These are phyloP conservation scores for Paramyrothecium sp. DNA, from an alignment of 2,329 filamentous ascomycete species.

Conservation along the genomic window DNA sequence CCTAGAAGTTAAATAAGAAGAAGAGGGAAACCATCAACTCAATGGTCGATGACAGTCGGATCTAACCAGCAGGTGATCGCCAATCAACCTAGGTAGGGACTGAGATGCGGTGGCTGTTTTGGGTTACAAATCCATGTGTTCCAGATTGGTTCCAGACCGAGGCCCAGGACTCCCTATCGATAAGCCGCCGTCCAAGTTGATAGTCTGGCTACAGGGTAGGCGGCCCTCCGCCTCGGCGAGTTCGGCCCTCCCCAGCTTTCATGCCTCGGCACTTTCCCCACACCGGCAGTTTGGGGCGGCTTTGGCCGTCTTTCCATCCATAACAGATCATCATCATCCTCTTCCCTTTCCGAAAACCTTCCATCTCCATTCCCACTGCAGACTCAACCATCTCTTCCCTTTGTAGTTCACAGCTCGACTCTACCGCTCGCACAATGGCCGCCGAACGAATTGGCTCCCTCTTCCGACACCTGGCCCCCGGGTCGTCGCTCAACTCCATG, in stretches of 20 bases:
- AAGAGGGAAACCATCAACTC: too few species aligned
- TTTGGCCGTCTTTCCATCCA: background rate
- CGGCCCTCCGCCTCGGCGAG: background rate
- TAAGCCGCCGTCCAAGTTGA: too few species aligned
- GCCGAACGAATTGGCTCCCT: slow-evolving; percentile 84
- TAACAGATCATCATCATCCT: background rate
- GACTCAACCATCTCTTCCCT: slow-evolving; percentile 1
- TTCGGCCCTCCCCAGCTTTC: background rate
- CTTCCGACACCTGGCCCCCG: slow-evolving; percentile 79
- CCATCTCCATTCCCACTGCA: slow-evolving; percentile 9
- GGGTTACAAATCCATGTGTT: too few species aligned
- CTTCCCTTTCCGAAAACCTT: slow-evolving; percentile 15
- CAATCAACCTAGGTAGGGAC: too few species aligned
- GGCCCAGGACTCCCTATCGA: too few species aligned
- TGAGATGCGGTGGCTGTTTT: too few species aligned
- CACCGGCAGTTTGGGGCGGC: background rate
- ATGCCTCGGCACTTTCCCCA: background rate
- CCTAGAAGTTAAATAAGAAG: too few species aligned
- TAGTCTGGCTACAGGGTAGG: background rate
- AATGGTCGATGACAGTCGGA: too few species aligned
- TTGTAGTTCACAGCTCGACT: background rate
- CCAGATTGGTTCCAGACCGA: too few species aligned
- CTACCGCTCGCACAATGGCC: slow-evolving; percentile 60
- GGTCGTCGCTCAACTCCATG: slow-evolving; percentile 72
- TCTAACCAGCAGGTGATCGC: too few species aligned